phyloP scores from a whole-genome alignment of 805 yeast genomes.

The Candida awuae region DNA sequence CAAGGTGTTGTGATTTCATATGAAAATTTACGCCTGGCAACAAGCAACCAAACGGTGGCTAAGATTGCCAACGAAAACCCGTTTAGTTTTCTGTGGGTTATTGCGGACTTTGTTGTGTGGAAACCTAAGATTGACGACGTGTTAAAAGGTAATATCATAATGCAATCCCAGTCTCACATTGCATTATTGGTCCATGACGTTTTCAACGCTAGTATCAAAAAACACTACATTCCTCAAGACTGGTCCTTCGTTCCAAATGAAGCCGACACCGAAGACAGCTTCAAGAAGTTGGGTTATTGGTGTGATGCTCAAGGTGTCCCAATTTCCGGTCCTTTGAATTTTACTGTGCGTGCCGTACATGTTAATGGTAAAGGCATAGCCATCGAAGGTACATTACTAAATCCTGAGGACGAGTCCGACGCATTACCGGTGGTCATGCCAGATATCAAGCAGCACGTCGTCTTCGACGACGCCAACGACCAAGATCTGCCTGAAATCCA shows the following conservation, averaged over 20 bases:
- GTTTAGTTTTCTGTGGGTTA: conserved; percentile 80
- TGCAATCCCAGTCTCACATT: conserved; percentile 92
- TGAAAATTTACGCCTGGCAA: conserved; percentile 48
- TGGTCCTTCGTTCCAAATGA: conserved; percentile 85
- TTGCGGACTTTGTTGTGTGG: conserved; percentile 82
- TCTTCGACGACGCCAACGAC: conserved; percentile 24
- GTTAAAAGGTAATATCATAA: conserved; percentile 78
- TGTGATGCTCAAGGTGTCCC: conserved; percentile 63
- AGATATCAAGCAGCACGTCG: conserved; percentile 29
- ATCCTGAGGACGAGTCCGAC: conserved; percentile 49
- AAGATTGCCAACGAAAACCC: conserved; percentile 74
- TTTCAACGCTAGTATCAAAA: conserved; percentile 87
- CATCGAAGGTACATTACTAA: conserved; percentile 76
- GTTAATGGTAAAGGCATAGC: conserved; percentile 77
- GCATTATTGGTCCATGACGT: conserved; percentile 88
- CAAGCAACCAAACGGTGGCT: conserved; percentile 42
- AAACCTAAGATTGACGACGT: conserved; percentile 81
- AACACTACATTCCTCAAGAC: conserved; percentile 70
- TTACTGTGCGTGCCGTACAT: conserved; percentile 64
- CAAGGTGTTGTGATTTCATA: conserved; percentile 84
- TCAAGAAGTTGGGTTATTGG: conserved; percentile 76
- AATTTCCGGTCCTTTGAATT: conserved; percentile 75
- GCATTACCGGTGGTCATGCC: conserved; percentile 41
- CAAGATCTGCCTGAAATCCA: background rate
- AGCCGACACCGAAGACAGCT: conserved; percentile 32